Conservation (phyloP, 208 protist species). For the Blechomonas ayalai region DNA sequence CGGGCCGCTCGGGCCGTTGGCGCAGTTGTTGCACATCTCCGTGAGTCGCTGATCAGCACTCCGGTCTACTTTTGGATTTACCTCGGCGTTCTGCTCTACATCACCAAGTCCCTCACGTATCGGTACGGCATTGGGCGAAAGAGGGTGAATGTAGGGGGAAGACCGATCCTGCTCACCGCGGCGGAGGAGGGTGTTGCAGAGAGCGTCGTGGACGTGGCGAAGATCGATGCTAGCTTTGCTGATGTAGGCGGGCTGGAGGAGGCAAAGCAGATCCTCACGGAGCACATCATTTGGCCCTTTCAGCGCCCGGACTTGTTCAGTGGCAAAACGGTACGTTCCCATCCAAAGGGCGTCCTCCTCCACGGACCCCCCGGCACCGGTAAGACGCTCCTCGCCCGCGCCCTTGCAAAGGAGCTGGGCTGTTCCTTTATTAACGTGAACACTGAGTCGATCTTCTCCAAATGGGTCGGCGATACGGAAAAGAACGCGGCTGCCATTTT, state of each 20-base stretch:
- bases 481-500: slow-evolving; percentile 92
- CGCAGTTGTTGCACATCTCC: slow-evolving; percentile 3
- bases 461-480: slow-evolving; percentile 96
- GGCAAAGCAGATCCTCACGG: slow-evolving; percentile 59
- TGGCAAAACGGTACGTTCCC: slow-evolving; percentile 75
- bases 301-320: slow-evolving; percentile 65
- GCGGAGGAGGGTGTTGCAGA: slow-evolving; percentile 63
- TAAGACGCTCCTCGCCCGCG: slow-evolving; percentile 98
- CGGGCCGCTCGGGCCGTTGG: not conserved
- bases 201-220: slow-evolving; percentile 56
- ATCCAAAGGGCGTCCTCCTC: slow-evolving; percentile 99
- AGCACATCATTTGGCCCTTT: slow-evolving; percentile 86
- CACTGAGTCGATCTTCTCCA: slow-evolving; percentile 77
- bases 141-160: slow-evolving; percentile 33
- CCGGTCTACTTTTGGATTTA: slow-evolving; percentile 73
- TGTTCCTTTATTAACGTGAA: slow-evolving; percentile 99
- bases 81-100: slow-evolving; percentile 48
- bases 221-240: slow-evolving; percentile 53
- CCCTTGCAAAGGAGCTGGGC: slow-evolving; percentile 98
- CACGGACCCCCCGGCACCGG: slow-evolving; percentile 99
- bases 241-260: slow-evolving; percentile 73
- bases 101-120: slow-evolving; percentile 39
- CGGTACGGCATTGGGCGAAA: slow-evolving; percentile 24
- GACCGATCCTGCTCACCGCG: slow-evolving; percentile 30
- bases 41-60: slow-evolving; percentile 19